A percentile compares a stretch with the other conserved stretches of the same genome.
These are phyloP conservation scores for Russula olivacea DNA, from an alignment of 768 basidiomycete species.

Conservation along the genomic window DNA sequence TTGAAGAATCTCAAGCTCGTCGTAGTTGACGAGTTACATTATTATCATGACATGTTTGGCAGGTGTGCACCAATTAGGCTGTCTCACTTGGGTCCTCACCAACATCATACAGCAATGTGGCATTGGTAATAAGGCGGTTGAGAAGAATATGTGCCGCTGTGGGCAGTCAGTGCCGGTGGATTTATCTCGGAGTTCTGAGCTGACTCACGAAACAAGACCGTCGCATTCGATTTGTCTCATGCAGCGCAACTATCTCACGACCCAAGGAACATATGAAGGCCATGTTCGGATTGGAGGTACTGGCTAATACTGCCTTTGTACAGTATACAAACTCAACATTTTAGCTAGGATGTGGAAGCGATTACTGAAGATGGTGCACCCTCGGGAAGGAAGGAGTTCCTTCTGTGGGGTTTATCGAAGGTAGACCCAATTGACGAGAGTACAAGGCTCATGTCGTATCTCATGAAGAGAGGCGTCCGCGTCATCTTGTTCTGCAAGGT, in stretches of 20 bases:
- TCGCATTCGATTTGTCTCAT: slow-evolving; percentile 64
- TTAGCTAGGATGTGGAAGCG: slow-evolving; percentile 48
- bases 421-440: slow-evolving; percentile 63
- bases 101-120: slow-evolving; percentile 56
- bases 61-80: slow-evolving; percentile 41
- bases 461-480: slow-evolving; percentile 77
- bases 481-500: slow-evolving; percentile 90
- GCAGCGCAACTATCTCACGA: slow-evolving; percentile 81
- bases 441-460: slow-evolving; percentile 61
- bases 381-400: slow-evolving; percentile 68
- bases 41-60: slow-evolving; percentile 75
- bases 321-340: not conserved
- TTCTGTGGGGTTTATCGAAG: slow-evolving; percentile 68
- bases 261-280: slow-evolving; percentile 69
- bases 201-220: slow-evolving; percentile 39
- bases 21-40: slow-evolving; percentile 83
- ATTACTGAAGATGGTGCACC: slow-evolving; percentile 81
- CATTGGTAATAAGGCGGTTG: slow-evolving; percentile 69
- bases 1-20: slow-evolving; percentile 71
- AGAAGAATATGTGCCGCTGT: slow-evolving; percentile 69
- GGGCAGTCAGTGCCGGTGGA: slow-evolving; percentile 46
- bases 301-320: not conserved
- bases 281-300: slow-evolving; percentile 59
- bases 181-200: not conserved
- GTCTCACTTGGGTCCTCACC: not conserved